These are phyloP conservation scores for Solanum hybrid DNA, from an alignment of 305 asterid species.

Conservation along the genomic window DNA sequence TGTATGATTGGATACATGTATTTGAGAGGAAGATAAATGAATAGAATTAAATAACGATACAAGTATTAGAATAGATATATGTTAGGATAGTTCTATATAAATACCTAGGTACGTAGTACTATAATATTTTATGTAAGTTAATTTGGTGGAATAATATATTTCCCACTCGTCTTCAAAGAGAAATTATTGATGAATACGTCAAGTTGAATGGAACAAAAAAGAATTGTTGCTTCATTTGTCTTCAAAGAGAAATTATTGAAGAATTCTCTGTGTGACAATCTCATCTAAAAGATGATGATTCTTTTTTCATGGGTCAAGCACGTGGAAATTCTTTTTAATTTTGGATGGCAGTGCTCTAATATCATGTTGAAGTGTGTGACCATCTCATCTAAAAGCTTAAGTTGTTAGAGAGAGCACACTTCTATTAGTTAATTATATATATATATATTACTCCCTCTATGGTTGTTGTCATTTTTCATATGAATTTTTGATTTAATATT, in stretches of 20 bases:
- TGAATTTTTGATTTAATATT: not conserved
- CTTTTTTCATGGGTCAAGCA: not conserved
- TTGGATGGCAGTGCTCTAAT: not conserved
- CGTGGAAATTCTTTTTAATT: not conserved
- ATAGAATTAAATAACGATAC: not conserved
- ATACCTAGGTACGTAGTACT: not conserved
- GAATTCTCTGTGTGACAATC: no score
- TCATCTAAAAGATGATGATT: no score
- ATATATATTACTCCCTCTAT: not conserved
- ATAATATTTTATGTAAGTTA: not conserved
- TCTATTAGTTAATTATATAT: not conserved
- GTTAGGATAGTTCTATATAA: not conserved
- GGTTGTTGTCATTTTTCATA: not conserved
- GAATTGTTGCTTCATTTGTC: not conserved
- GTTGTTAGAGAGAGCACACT: not conserved
- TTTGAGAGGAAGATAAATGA: not conserved
- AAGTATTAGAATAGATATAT: not conserved
- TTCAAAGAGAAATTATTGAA: no score
- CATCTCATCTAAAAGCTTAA: not conserved
- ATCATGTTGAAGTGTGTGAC: not conserved
- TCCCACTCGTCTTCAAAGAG: not conserved
- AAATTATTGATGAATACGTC: not conserved
- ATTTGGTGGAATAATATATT: not conserved
- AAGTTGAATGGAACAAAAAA: not conserved
- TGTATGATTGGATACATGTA: not conserved